A percentile compares a stretch with the other conserved stretches of the same genome.
Conservation (phyloP, 148 eudicot species). For the Selenicereus undatus region DNA sequence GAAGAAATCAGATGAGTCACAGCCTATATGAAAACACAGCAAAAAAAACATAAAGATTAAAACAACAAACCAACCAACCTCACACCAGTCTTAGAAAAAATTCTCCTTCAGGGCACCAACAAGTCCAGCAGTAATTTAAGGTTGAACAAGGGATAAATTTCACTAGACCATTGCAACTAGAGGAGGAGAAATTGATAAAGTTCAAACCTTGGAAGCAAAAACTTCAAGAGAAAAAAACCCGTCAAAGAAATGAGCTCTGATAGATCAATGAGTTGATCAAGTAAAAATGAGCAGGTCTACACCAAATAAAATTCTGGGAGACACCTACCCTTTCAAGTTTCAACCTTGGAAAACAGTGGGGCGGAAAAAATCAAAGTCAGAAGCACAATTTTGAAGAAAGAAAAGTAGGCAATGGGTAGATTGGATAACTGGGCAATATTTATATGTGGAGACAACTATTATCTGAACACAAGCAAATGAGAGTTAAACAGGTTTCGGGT, state of each 20-base stretch:
- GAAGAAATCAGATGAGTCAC: background rate
- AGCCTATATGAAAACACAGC: background rate
- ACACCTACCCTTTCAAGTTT: background rate
- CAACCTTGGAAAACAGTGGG: background rate
- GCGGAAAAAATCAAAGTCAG: background rate
- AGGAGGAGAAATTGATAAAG: background rate
- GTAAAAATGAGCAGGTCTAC: background rate
- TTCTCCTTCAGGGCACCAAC: background rate
- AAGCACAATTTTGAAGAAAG: background rate
- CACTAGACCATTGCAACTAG: no score
- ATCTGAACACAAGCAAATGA: background rate
- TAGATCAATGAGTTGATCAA: background rate
- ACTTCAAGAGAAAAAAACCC: background rate
- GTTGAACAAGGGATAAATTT: no score
- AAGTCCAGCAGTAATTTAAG: background rate
- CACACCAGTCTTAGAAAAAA: background rate
- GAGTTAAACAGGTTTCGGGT: background rate
- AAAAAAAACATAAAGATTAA: slow-evolving; percentile 12
- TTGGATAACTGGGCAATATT: background rate
- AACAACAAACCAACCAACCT: slow-evolving; percentile 11
- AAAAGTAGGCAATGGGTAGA: background rate
- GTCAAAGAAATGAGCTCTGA: background rate
- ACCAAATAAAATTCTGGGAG: background rate
- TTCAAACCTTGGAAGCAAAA: background rate
- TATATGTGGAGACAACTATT: background rate